Base-by-base conservation (phyloP, 2,329 filamentous ascomycete genomes). In the Graphilbum ipis-grandicollis region DNA sequence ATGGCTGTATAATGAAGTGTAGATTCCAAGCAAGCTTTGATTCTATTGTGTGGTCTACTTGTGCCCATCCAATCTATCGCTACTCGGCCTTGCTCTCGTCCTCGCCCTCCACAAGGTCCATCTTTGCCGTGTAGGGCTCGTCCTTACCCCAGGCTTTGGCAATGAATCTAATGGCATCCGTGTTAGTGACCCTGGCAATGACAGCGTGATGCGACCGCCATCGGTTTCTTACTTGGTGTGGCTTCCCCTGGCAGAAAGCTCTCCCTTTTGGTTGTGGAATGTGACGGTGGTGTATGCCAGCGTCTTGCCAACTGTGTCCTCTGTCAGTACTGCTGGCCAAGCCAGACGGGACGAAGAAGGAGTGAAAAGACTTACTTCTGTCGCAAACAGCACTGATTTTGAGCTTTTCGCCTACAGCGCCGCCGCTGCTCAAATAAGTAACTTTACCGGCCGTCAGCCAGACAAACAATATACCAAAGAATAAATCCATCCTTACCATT, bases 141-240 rank as follows among this genome's bases (percentile, higher is more conserved):
- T 41, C 32, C 12, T 41, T 39, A 12, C 41, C 42, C 48, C 48
- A 51, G 3, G 45, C 48, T 33, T 49, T 47, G 12, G 48, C 44
- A 15, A 51, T 46, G 35, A 47, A 50, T 31, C 47, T 48, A 14
- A n/a, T 12, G 29, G 21, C 14, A 2, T 15, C 6, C 3, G 17
- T n/a, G 22, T 34, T 34, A 34, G 32, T n/a, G n/a, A n/a, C n/a
- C n/a, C n/a, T n/a, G n/a, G n/a, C n/a, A n/a, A n/a, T n/a, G n/a
- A n/a, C n/a, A n/a, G n/a, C n/a, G n/a, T n/a, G n/a, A n/a, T n/a
- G n/a, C n/a, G n/a, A n/a, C n/a, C n/a, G n/a, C n/a, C n/a, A n/a
- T n/a, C n/a, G n/a, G n/a, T n/a, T n/a, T n/a, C 62, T 50, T 47
- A 75, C 73, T 78, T 78, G 13, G 73, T 78, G 48, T 78, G 73